Evolutionary conservation across 805 yeast genomes (phyloP), one percentile per base, ranked within the genome.

Genomic region (Saccharomycopsis sp.): DNA sequence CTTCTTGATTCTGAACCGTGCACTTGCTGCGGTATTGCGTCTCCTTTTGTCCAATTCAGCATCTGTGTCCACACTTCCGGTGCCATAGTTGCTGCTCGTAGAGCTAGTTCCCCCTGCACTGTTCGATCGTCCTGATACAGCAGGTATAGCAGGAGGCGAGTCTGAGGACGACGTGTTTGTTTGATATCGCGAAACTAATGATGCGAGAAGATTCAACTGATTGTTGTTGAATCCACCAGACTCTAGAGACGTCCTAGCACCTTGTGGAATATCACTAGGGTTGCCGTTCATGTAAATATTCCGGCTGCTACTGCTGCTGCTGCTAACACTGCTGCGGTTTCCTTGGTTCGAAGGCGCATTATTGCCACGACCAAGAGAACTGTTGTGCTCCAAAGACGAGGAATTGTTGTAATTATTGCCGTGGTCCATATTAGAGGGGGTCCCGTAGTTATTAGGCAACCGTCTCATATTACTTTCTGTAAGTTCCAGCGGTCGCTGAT

Each of bases 171-270:
- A 12, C 12, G 48, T 4, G 48, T 44, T 44, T 5, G 18, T 44
- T 44, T 44, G 48, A 44, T 44, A 44, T 20, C 48, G 8, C 21
- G 21, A 44, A 16, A 87, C 81, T 54, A 87, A 74, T 0, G 89
- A 89, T 3, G 89, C 83, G 37, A 87, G 72, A 1, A 89, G 82
- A 64, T 85, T 89, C 14, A 87, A 86, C 67, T 87, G 94, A 41
- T 82, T 82, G 57, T 78, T 81, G 1, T 82, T 74, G 48, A 87
- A 75, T 0, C 94, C 94, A 1, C 85, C 89, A 4, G 81, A 79
- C 4, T 78, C 77, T 51, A 87, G 68, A 1, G 90, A 79, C 20
- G 75, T 70, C 61, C 81, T 79, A 1, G 91, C 92, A 9, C 90
- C 89, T 3, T 82, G 82, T 1, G 94, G 94, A 2, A 87, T 41